Evolutionary conservation across 148 eudicot genomes (phyloP).

Genomic region (Fallopia convolvulus): DNA sequence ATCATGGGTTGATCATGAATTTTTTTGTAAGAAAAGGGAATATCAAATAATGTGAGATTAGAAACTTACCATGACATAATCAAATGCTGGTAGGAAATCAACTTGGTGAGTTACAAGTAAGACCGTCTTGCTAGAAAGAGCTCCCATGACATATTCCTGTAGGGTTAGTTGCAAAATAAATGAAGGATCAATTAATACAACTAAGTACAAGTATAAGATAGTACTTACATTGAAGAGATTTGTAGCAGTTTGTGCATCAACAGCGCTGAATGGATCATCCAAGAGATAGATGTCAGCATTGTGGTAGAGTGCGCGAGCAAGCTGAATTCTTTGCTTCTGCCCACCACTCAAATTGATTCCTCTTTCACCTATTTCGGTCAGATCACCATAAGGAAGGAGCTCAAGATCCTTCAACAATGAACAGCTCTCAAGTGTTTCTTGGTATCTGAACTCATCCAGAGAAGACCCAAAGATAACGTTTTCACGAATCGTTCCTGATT

Average conservation of each 20-base stretch:
- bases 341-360: constrained; percentile 89
- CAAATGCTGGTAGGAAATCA: constrained; percentile 88
- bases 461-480: constrained; percentile 66
- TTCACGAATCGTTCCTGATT: constrained; percentile 66
- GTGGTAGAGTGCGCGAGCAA: constrained; percentile 78
- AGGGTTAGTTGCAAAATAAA: background rate
- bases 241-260: constrained; percentile 89
- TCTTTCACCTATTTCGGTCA: constrained; percentile 85
- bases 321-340: constrained; percentile 81
- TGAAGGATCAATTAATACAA: background rate
- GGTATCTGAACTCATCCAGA: constrained; percentile 50
- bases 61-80: constrained; percentile 60
- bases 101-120: constrained; percentile 91
- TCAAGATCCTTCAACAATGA: constrained; percentile 74
- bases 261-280: constrained; percentile 93
- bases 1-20: background rate
- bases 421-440: constrained; percentile 52
- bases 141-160: constrained; percentile 80
- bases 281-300: constrained; percentile 75
- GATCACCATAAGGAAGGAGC: constrained; percentile 63
- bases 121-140: constrained; percentile 65
- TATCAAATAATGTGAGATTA: background rate
- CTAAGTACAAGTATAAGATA: background rate
- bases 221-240: constrained; percentile 53
- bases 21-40: too few species aligned